phyloP scores from a whole-genome alignment of 2,329 filamentous ascomycete species.

The Balansia obtecta region DNA sequence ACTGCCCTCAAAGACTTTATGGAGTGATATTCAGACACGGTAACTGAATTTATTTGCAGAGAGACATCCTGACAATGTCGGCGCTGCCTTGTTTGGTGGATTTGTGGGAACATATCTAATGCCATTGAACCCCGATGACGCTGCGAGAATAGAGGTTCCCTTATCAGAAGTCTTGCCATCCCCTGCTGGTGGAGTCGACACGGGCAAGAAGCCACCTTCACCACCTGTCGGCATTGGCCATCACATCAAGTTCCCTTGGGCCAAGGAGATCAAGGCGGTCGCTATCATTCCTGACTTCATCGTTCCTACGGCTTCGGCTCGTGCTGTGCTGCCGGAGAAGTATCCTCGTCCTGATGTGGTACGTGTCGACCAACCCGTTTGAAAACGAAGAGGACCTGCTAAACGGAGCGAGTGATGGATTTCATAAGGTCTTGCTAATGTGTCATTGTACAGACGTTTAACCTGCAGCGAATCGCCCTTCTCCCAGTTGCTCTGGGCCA shows the following conservation, averaged over 20 bases:
- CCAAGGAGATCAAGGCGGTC: constrained; percentile 88
- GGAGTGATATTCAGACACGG: background rate
- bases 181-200: constrained; percentile 83
- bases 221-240: constrained; percentile 91
- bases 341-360: constrained; percentile 79
- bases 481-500: constrained; percentile 81
- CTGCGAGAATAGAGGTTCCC: constrained; percentile 84
- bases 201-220: constrained; percentile 71
- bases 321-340: constrained; percentile 67
- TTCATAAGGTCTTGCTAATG: background rate
- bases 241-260: constrained; percentile 92
- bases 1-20: background rate
- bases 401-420: background rate
- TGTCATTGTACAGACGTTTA: constrained; percentile 50
- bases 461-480: constrained; percentile 85
- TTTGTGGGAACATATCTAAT: constrained; percentile 96
- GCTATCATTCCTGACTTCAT: constrained; percentile 95
- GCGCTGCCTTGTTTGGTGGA: constrained; percentile 86
- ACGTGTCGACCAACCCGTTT: constrained; percentile 20
- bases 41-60: constrained; percentile 30
- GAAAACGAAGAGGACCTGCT: background rate
- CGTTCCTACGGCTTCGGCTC: constrained; percentile 84
- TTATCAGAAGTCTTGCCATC: constrained; percentile 85
- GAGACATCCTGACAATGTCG: constrained; percentile 87
- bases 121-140: constrained; percentile 78